Percentiles rank a stretch among this genome's conserved stretches.
phyloP scores from a whole-genome alignment of 169 alveolate species.

The Eimeria nieschulzi region DNA sequence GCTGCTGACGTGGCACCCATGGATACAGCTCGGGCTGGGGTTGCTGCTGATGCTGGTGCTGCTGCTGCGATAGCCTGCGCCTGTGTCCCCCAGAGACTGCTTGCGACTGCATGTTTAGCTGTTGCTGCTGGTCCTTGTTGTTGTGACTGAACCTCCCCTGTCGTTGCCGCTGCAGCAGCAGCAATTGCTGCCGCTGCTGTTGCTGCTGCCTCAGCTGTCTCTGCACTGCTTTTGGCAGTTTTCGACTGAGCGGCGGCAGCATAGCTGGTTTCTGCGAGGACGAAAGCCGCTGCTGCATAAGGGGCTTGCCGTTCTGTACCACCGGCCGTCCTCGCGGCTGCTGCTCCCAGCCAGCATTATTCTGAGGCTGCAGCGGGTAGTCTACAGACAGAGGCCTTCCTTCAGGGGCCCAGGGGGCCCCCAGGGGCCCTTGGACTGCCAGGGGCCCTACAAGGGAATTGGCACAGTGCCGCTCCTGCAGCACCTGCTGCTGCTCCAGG shows the following conservation, averaged over 20 bases:
- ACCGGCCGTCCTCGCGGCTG: conserved; percentile 53
- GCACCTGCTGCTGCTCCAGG: conserved; percentile 31
- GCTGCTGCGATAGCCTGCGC: conserved; percentile 28
- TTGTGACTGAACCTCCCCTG: conserved; percentile 45
- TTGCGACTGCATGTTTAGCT: not conserved
- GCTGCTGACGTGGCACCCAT: conserved; percentile 63
- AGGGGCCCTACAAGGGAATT: conserved; percentile 1
- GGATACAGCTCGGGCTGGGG: conserved; percentile 47
- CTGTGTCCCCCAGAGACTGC: not conserved
- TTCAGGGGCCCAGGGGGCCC: conserved; percentile 36
- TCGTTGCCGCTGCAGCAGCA: conserved; percentile 49
- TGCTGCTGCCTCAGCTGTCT: conserved; percentile 66
- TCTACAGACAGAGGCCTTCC: conserved; percentile 38
- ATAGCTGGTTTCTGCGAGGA: conserved; percentile 28
- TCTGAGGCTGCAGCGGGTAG: conserved; percentile 35
- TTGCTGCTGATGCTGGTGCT: conserved; percentile 38
- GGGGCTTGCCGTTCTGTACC: conserved; percentile 28
- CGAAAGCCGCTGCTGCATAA: conserved; percentile 41
- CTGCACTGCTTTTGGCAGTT: conserved; percentile 56
- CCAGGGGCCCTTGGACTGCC: conserved; percentile 5
- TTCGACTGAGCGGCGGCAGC: conserved; percentile 29
- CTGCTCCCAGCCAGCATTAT: conserved; percentile 25
- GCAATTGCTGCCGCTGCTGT: conserved; percentile 49
- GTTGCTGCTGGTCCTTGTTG: conserved; percentile 34
- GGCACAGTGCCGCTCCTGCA: conserved; percentile 27